Percentiles rank a stretch among this genome's conserved stretches.
Conservation (phyloP, 768 basidiomycete genomes). For the Kwoniella pini region DNA sequence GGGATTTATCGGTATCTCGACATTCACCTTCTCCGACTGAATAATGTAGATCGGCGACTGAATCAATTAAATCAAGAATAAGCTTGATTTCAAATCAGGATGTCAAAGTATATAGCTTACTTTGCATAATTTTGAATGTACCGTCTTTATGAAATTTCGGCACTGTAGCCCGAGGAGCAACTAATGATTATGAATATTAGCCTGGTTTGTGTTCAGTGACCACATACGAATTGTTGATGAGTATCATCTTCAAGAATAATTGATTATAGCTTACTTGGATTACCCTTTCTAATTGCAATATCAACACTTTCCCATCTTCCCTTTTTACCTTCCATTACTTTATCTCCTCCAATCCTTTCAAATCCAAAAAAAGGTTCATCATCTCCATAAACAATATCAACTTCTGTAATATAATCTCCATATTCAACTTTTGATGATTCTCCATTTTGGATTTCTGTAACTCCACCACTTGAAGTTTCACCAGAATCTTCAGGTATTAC, state of each 20-base stretch:
- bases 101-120: slow-evolving; percentile 25
- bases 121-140: slow-evolving; percentile 66
- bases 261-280: slow-evolving; percentile 37
- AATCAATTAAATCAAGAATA: slow-evolving; percentile 42
- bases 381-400: slow-evolving; percentile 88
- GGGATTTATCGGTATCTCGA: slow-evolving; percentile 64
- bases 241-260: too few species aligned
- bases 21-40: slow-evolving; percentile 77
- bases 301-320: slow-evolving; percentile 51
- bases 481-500: slow-evolving; percentile 4
- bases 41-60: slow-evolving; percentile 92
- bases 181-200: slow-evolving; percentile 53
- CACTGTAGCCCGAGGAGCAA: slow-evolving; percentile 69
- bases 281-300: slow-evolving; percentile 41
- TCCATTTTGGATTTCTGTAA: slow-evolving; percentile 1
- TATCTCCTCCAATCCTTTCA: slow-evolving; percentile 62
- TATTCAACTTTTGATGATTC: slow-evolving; percentile 32
- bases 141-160: slow-evolving; percentile 81
- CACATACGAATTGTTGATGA: not conserved
- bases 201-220: too few species aligned
- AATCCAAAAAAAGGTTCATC: slow-evolving; percentile 85
- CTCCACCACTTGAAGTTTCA: not conserved
- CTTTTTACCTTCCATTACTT: slow-evolving; percentile 33
- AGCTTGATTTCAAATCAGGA: not conserved
- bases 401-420: slow-evolving; percentile 72